Conservation (phyloP, 805 yeast genomes). For the Metschnikowia sp. region DNA sequence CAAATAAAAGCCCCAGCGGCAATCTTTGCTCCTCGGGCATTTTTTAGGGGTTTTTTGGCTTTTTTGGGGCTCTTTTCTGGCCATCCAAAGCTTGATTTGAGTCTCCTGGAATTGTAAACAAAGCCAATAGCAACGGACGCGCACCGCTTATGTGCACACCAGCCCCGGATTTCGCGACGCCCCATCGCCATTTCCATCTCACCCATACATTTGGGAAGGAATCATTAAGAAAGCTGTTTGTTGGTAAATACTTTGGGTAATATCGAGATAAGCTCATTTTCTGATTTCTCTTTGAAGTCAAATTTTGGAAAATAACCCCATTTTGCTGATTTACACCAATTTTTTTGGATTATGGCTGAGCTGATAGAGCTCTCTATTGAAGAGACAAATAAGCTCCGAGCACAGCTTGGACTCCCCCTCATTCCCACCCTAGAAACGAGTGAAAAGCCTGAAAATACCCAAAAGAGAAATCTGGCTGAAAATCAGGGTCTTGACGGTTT, state of each 20-base stretch:
- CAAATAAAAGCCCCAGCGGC: conserved; percentile 2
- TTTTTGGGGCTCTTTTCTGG: not conserved
- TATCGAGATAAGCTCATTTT: no score
- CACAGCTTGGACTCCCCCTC: conserved; percentile 52
- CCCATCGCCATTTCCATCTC: not conserved
- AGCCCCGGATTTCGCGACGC: conserved; percentile 9
- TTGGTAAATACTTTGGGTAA: no score
- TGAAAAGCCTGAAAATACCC: not conserved
- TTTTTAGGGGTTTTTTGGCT: not conserved
- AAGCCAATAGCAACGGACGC: not conserved
- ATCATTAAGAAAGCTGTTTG: not conserved
- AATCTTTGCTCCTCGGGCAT: not conserved
- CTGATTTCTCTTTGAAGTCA: no score
- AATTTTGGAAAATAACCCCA: no score
- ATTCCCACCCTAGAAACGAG: conserved; percentile 25
- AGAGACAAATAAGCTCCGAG: conserved; percentile 55
- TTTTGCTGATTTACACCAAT: not conserved
- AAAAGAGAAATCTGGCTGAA: not conserved
- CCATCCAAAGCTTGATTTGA: no score
- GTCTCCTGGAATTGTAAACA: conserved; percentile 3
- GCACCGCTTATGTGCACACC: not conserved
- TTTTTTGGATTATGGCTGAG: conserved; percentile 3
- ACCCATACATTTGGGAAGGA: not conserved
- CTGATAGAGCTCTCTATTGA: conserved; percentile 36
- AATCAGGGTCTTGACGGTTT: no score